Base-by-base conservation (phyloP, 441 rosid genomes). In the Gossypium schwendimanii region DNA sequence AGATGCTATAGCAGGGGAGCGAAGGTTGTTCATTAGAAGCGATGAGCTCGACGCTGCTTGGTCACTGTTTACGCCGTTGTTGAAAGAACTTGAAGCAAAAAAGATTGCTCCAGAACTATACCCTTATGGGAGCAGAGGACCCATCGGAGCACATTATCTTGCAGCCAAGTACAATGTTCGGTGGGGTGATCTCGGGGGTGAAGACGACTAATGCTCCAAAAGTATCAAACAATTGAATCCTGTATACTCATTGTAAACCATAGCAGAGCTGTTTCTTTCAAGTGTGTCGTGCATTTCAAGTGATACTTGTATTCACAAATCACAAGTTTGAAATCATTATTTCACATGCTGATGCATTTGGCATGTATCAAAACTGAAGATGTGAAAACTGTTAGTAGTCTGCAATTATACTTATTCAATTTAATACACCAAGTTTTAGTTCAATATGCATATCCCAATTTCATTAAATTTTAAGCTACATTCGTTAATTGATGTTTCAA, bases 31-130 rank as follows among this genome's bases (percentile, higher is more conserved):
- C 76, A 94, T 91, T 28, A 82, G 97, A 73, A 94, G 97, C 55
- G 98, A 94, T 58, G 98, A 94, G 87, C 91, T 94, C 1, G 88
- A 92, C 78, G 97, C 98, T 70, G 97, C 97, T 7, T 92, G 98
- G 97, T 77, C 84, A 62, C 70, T 94, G 39, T 94, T 94, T 75
- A 89, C 97, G 18, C 98, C 97, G 39, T 73, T 84, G 76, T 78
- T 94, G 75, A 88, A 84, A 79, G 91, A 92, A 67, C 88, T 94
- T 0, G 94, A 92, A 66, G 80, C 77, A 47, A 89, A 77, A 85
- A 94, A 81, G 81, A 87, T 89, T 23, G 83, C 63, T 9, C 98
- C 95, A 0, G 98, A 94, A 80, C 88, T 92, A 31, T 92, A 92
- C 69, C 97, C 95, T 2, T 86, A 89, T 33, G 98, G 98, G 4